Percentiles rank a stretch among this genome's conserved stretches.
Evolutionary conservation across 2,329 filamentous ascomycete species (phyloP).

Genomic region (Xylariaceae sp.): DNA sequence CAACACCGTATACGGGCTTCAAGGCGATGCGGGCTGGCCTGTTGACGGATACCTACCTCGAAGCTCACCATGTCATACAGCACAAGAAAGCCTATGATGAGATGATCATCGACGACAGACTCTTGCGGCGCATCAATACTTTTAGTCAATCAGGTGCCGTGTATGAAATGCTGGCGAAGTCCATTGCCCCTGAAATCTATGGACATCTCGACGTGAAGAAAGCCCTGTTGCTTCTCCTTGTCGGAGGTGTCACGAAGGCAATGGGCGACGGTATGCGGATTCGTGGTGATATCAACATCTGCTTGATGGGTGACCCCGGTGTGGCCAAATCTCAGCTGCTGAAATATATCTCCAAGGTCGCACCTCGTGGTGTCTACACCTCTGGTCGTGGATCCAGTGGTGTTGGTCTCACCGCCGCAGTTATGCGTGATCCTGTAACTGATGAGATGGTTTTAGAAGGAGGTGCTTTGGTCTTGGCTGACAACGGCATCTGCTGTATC

Average conservation of each 20-base stretch:
- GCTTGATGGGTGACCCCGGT: slow-evolving; percentile 98
- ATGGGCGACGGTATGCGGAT: slow-evolving; percentile 99
- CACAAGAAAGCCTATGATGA: slow-evolving; percentile 98
- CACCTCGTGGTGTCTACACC: slow-evolving; percentile 83
- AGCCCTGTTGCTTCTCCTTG: slow-evolving; percentile 86
- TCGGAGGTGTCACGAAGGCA: slow-evolving; percentile 92
- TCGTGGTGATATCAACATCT: slow-evolving; percentile 97
- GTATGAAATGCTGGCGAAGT: slow-evolving; percentile 92
- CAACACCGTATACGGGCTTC: slow-evolving; percentile 98
- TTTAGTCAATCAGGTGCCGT: slow-evolving; percentile 82
- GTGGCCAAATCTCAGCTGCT: slow-evolving; percentile 97
- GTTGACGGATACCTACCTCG: slow-evolving; percentile 94
- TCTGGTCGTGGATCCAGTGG: slow-evolving; percentile 75
- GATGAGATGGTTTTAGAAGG: slow-evolving; percentile 82
- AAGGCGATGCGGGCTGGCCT: slow-evolving; percentile 92
- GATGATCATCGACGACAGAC: slow-evolving; percentile 73
- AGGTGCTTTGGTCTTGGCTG: slow-evolving; percentile 71
- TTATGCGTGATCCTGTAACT: slow-evolving; percentile 78
- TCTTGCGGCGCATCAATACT: slow-evolving; percentile 78
- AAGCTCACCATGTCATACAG: slow-evolving; percentile 87
- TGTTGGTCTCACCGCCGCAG: slow-evolving; percentile 74
- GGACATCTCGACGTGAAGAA: slow-evolving; percentile 98
- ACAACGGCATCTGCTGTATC: slow-evolving; percentile 81
- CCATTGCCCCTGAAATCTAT: slow-evolving; percentile 95
- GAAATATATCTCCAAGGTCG: slow-evolving; percentile 98